Base-by-base conservation (phyloP, 768 basidiomycete species). In the Kwoniella shandongensis region DNA sequence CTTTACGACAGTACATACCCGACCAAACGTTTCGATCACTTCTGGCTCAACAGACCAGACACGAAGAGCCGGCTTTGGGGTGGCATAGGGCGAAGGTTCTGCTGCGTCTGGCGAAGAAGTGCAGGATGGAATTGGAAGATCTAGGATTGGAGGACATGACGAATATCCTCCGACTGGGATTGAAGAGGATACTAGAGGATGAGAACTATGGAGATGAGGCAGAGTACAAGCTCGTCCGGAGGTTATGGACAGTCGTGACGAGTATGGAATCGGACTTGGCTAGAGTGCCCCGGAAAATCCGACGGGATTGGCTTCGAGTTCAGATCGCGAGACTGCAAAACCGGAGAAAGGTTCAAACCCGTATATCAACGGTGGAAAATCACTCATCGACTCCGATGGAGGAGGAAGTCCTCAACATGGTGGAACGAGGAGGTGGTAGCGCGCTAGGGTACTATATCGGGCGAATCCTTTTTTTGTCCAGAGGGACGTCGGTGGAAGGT, bases 1-100 rank as follows among this genome's bases (percentile, higher is more conserved):
- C 57, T 3, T 42, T 70, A 3, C 38, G 59, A n/a, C 59, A 44
- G 22, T 66, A 66, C 45, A 63, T 73, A 26, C 69, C 71, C 17
- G 59, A 68, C 47, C 38, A 64, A 18, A 52, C 50, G 0, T 68
- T 63, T 35, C 57, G 59, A 5, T 46, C 46, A 15, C 46, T 73
- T 12, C 35, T 73, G 15, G 2, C 48, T 7, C 71, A 70, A 51
- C 71, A 73, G 44, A 40, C 59, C 8, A 30, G 49, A 27, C 41
- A 40, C 39, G 23, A 47, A 3, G 38, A 49, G 38, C 39, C 32
- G 29, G 30, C 30, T 3, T 32, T 26, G 29, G 50, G 44, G n/a
- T 51, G 63, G 51, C 26, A 48, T 35, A 38, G 54, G 12, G 26
- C 44, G 4, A 40, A 41, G 17, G 22, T 32, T 3, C n/a, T 61